Evolutionary conservation across 1,284 basidiomycete genomes (phyloP), one percentile per base, ranked within the genome.

Genomic region (Cutaneotrichosporon sp.): DNA sequence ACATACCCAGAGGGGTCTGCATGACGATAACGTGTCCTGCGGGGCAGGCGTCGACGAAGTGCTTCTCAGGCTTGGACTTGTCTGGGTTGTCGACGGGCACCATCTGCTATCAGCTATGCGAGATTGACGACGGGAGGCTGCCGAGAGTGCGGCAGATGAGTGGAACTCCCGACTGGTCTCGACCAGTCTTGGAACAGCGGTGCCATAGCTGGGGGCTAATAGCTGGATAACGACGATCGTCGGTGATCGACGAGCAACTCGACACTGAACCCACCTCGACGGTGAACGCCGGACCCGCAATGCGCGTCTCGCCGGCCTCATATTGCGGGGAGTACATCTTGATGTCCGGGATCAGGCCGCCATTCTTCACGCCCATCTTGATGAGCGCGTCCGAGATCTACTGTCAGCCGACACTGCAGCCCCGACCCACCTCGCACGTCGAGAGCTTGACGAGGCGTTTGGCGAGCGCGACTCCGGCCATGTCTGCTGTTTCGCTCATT

Each of bases 341-440:
- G 24, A 97, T 82, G 70, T 93, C 90, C 1, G 90, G 84, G 31
- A 97, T 79, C 65, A 84, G 80, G 0, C 93, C 92, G 2, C 91
- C 92, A 63, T 84, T 80, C 5, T 81, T 77, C 5, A 83, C 67
- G 12, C 84, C 84, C 31, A 97, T 83, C 72, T 90, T 93, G 65
- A 93, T 78, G 65, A 97, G 81, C 2, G 90, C 90, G 72, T 97
- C 93, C 1, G 92, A 92, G 17, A 97, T 79, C 79, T 96, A 42
- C 19, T 16, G 43, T 49, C 19, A 55, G 48, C 44, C 9, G 29
- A 31, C 10, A 31, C 29, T 25, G 17, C 11, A 5, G 16, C 29
- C 29, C 10, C 29, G 14, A 57, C 60, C 27, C 51, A 65, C 65
- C 46, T 67, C 63, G 51, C 63, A 66, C 10, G 61, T 62, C 31